Evolutionary conservation across 2,329 filamentous ascomycete genomes (phyloP), one percentile per base, ranked within the genome.

Genomic region (Cladorrhinum sp.): DNA sequence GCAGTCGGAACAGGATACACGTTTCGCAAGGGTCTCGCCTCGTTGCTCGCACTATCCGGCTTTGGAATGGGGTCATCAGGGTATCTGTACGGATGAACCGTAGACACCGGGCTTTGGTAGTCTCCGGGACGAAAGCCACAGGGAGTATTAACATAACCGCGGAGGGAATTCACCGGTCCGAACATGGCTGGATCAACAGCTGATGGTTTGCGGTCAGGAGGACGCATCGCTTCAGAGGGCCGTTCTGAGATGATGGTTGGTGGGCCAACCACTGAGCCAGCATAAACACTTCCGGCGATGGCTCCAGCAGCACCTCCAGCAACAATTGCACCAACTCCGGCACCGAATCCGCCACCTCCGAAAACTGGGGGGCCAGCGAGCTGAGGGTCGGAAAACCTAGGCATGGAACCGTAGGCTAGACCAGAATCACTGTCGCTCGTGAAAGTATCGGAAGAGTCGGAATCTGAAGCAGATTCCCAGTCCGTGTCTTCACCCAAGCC

Each of bases 1-100:
- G 82, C 82, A 1, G 87, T 87, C 3, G 87, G 83, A 30, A 88
- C 76, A 7, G 90, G 85, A 66, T 87, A 87, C 33, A 91, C 83
- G 28, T 84, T 80, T 68, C 88, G 86, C 74, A 91, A 76, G 9
- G 80, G 73, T 26, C 64, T 72, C 36, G 65, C 71, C 57, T 75
- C 73, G 49, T 72, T 71, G 20, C 73, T 73, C 10, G 72, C 70
- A 23, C 72, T 74, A 73, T 72, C 73, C 70, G 69, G 69, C 28
- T 71, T 73, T 1, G 70, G 70, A 20, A 73, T 68, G 10, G 73
- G 71, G 10, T 71, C 70, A 20, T 74, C 70, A 48, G 80, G 77
- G 63, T 76, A 36, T 30, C 54, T 28, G 23, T 49, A 60, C 16
- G 46, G 50, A 6, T 58, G 54, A 10, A 36, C 51, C 23, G 54